Evolutionary conservation across 192 early-diverging fungal genomes (phyloP).

Genomic region (Rhizoclosmatium sp.): DNA sequence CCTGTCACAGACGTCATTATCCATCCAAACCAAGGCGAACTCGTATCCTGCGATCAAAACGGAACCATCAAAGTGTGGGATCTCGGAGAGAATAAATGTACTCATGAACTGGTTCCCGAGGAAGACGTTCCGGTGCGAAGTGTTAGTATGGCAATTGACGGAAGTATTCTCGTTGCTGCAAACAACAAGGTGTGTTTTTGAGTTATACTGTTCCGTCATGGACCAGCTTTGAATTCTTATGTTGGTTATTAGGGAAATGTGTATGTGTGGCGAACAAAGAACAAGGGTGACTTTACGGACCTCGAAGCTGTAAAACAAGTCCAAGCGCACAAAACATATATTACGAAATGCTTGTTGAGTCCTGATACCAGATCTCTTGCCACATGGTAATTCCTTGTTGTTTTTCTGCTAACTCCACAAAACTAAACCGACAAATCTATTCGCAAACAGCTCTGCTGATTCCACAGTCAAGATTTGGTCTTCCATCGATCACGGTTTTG

Average conservation of each 20-base stretch:
- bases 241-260: constrained; percentile 65
- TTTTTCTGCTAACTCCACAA: background rate
- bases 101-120: constrained; percentile 70
- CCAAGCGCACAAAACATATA: constrained; percentile 81
- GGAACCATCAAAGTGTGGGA: constrained; percentile 68
- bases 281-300: constrained; percentile 55
- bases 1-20: constrained; percentile 70
- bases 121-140: constrained; percentile 83
- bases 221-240: background rate
- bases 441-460: constrained; percentile 72
- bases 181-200: constrained; percentile 78
- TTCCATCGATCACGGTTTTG: constrained; percentile 59
- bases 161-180: constrained; percentile 79
- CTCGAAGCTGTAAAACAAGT: constrained; percentile 76
- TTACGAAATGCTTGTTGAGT: constrained; percentile 81
- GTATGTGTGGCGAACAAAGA: constrained; percentile 64
- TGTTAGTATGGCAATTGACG: constrained; percentile 83
- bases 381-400: background rate
- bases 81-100: constrained; percentile 65
- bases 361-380: constrained; percentile 78
- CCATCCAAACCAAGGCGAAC: constrained; percentile 69
- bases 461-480: constrained; percentile 87
- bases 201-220: background rate
- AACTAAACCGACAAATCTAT: background rate
- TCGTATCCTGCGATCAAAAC: constrained; percentile 67